Evolutionary conservation across 1,284 basidiomycete genomes (phyloP).

Genomic region (Moesziomyces sp.): DNA sequence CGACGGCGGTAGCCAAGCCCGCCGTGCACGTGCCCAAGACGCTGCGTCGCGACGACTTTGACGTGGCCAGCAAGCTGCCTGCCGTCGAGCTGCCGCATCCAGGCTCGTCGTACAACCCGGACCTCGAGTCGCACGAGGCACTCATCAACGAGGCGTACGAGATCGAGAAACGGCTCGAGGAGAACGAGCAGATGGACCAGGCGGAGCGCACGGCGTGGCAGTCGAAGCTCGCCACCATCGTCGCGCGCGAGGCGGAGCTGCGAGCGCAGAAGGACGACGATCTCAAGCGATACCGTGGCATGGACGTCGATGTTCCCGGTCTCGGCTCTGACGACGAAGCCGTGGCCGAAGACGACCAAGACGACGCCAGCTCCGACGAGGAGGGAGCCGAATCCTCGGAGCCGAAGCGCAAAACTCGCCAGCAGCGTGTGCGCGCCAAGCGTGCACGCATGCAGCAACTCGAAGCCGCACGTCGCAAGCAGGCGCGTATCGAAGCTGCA

Average conservation of each 20-base stretch:
- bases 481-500: conserved; percentile 40
- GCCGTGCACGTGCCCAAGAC: conserved; percentile 29
- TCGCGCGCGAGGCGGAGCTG: conserved; percentile 35
- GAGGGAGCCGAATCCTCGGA: conserved; percentile 4
- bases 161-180: conserved; percentile 74
- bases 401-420: conserved; percentile 53
- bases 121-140: conserved; percentile 78
- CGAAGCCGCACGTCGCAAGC: conserved; percentile 30
- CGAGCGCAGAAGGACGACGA: conserved; percentile 24
- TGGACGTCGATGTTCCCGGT: conserved; percentile 39
- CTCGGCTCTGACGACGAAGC: conserved; percentile 17
- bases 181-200: conserved; percentile 70
- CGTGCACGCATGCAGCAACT: conserved; percentile 18
- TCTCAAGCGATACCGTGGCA: conserved; percentile 35
- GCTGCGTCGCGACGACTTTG: conserved; percentile 19
- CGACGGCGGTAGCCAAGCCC: conserved; percentile 13
- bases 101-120: conserved; percentile 94
- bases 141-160: conserved; percentile 79
- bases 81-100: conserved; percentile 82
- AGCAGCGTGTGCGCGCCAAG: conserved; percentile 49
- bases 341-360: neutral
- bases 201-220: conserved; percentile 27
- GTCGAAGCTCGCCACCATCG: conserved; percentile 27
- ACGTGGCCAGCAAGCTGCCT: conserved; percentile 66
- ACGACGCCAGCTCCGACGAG: conserved; percentile 2